A percentile compares a stretch with the other conserved stretches of the same genome.
phyloP scores from a whole-genome alignment of 164 flowering plant genomes.

The Liriodendron chinense region DNA sequence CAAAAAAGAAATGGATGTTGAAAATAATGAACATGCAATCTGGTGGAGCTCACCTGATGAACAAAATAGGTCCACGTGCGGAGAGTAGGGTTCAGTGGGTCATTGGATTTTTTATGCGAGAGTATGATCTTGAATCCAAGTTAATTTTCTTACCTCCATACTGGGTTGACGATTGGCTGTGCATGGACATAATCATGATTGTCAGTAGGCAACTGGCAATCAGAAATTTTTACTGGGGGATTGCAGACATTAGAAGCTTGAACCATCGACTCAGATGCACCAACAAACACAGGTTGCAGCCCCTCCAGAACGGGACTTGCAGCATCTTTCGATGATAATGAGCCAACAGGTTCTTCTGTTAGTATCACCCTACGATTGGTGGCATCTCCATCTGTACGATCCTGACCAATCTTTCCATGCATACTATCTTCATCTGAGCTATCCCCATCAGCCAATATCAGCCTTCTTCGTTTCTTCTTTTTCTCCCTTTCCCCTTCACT shows the following conservation, averaged over 20 bases:
- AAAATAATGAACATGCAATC: too few relatives aligned
- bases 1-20: too few relatives aligned
- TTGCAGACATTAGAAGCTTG: neutral
- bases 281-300: neutral
- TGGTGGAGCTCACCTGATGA: too few relatives aligned
- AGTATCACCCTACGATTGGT: neutral
- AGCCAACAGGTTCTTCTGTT: neutral
- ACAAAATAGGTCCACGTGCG: neutral
- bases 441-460: conserved; percentile 4
- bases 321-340: neutral
- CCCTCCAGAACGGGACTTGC: neutral
- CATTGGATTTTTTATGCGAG: neutral
- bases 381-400: neutral
- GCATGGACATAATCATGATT: conserved; percentile 16
- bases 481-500: conserved; percentile 8
- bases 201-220: neutral
- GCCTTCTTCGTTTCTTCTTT: conserved; percentile 11
- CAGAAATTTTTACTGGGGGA: neutral
- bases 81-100: neutral
- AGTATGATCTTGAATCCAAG: neutral
- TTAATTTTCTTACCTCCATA: conserved; percentile 42
- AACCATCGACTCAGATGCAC: neutral
- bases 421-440: conserved; percentile 15
- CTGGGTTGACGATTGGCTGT: conserved; percentile 41
- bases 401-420: neutral